phyloP scores from a whole-genome alignment of 2,329 filamentous ascomycete genomes.

The Rutstroemia sp. region DNA sequence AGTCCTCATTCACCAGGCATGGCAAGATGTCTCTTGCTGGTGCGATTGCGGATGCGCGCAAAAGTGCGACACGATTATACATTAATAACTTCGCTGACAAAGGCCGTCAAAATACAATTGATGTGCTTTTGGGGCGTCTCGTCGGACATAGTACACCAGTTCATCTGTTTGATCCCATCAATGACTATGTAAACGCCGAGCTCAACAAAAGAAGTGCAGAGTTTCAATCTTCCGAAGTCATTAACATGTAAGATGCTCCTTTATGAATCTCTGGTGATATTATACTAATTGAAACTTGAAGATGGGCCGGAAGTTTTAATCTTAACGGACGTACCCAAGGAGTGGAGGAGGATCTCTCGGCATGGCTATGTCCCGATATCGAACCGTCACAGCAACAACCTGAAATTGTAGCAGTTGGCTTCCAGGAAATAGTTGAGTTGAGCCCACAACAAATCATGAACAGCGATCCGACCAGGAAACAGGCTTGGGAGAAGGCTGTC shows the following conservation, averaged over 20 bases:
- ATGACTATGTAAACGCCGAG: conserved; percentile 78
- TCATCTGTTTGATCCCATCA: conserved; percentile 86
- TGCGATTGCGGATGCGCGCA: conserved; percentile 88
- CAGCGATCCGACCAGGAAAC: conserved; percentile 79
- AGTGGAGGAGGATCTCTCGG: conserved; percentile 68
- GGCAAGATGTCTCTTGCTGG: conserved; percentile 95
- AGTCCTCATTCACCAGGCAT: conserved; percentile 87
- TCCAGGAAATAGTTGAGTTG: conserved; percentile 97
- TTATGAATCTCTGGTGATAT: neutral
- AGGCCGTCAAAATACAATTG: conserved; percentile 86
- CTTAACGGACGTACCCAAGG: conserved; percentile 82
- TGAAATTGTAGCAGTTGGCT: conserved; percentile 82
- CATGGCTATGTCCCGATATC: conserved; percentile 73
- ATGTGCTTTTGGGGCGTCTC: conserved; percentile 79
- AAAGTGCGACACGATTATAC: conserved; percentile 88
- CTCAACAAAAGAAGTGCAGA: conserved; percentile 60
- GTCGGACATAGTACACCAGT: conserved; percentile 72
- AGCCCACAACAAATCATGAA: conserved; percentile 99
- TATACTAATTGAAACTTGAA: conserved; percentile 7
- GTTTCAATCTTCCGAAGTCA: conserved; percentile 66
- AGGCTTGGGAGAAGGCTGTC: conserved; percentile 80
- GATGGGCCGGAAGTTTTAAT: conserved; percentile 80
- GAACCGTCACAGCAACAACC: conserved; percentile 55
- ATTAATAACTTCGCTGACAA: conserved; percentile 98
- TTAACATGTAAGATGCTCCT: conserved; percentile 49